phyloP scores from a whole-genome alignment of 1,284 basidiomycete species.

The Puccinia novopanici region DNA sequence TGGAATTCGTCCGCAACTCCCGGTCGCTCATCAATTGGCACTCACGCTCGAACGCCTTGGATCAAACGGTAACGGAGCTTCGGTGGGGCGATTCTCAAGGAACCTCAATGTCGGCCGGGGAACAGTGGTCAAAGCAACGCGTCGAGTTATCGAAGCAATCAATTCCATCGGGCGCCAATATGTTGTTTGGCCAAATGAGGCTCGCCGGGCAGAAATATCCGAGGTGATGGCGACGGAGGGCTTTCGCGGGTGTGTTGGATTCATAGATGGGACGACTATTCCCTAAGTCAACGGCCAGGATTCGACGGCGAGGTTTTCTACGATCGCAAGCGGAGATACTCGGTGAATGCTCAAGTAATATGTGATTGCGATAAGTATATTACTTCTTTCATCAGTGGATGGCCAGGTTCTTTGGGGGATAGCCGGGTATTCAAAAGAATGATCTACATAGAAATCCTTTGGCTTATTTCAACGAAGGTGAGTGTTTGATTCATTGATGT shows the following conservation, averaged over 20 bases:
- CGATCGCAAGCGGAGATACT: constrained; percentile 12
- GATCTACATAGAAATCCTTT: neutral
- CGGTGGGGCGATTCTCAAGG: neutral
- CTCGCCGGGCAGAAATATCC: neutral
- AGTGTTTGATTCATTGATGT: too few species aligned
- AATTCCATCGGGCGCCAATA: neutral
- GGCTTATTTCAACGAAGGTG: neutral
- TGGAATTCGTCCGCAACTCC: neutral
- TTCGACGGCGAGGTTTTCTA: constrained; percentile 15
- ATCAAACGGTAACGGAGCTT: constrained; percentile 24
- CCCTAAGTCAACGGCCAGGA: neutral
- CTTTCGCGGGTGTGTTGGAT: constrained; percentile 19
- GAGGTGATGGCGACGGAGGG: constrained; percentile 3
- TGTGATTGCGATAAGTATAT: constrained; percentile 22
- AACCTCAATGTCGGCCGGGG: neutral
- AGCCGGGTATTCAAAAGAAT: constrained; percentile 5
- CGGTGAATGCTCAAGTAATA: constrained; percentile 17
- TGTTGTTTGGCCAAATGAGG: constrained; percentile 5
- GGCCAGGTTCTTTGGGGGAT: constrained; percentile 12
- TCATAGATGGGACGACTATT: constrained; percentile 27
- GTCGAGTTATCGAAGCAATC: constrained; percentile 9
- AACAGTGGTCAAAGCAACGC: constrained; percentile 5
- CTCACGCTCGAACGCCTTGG: constrained; percentile 24
- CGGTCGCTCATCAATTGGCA: constrained; percentile 30
- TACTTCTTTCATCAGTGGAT: constrained; percentile 8